Percentiles rank a stretch among this genome's conserved stretches.
Conservation (phyloP, 2,329 filamentous ascomycete genomes). For the Colletotrichum tropicicola region DNA sequence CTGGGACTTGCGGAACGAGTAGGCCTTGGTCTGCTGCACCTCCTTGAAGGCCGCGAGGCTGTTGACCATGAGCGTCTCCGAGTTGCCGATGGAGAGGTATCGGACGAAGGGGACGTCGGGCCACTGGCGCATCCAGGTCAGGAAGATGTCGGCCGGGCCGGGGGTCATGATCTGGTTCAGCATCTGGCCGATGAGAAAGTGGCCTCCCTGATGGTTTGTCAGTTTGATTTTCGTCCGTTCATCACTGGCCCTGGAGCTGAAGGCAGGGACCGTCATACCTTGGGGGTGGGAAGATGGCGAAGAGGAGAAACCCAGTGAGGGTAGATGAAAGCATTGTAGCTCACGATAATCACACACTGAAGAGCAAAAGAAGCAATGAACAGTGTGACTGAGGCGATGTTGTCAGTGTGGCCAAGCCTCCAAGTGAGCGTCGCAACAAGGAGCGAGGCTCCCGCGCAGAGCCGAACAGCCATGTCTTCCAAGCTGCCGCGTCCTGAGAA, state of each 20-base stretch:
- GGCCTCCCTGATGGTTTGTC: slow-evolving; percentile 41
- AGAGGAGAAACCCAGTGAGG: slow-evolving; percentile 31
- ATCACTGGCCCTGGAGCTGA: too few relatives aligned
- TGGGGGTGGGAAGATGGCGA: slow-evolving; percentile 49
- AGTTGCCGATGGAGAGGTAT: slow-evolving; percentile 44
- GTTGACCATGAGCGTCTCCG: slow-evolving; percentile 48
- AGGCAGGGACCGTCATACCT: slow-evolving; percentile 36
- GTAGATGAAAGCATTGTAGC: slow-evolving; percentile 50
- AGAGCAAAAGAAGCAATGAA: not conserved
- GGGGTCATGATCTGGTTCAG: slow-evolving; percentile 40
- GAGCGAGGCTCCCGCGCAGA: not conserved
- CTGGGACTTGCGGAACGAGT: slow-evolving; percentile 47
- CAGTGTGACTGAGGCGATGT: not conserved
- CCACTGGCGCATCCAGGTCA: slow-evolving; percentile 42
- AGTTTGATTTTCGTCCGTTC: not conserved
- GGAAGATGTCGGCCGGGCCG: slow-evolving; percentile 37
- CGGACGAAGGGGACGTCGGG: slow-evolving; percentile 48
- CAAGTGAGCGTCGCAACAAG: not conserved
- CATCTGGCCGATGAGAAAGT: slow-evolving; percentile 50
- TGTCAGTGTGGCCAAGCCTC: not conserved
- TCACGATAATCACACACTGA: slow-evolving; percentile 33
- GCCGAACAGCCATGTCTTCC: not conserved
- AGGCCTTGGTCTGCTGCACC: slow-evolving; percentile 48
- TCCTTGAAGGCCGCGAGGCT: slow-evolving; percentile 45
- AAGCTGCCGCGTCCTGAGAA: not conserved